These are phyloP conservation scores for Vitellaria paradoxa DNA, from an alignment of 179 eudicot species.

Conservation along the genomic window DNA sequence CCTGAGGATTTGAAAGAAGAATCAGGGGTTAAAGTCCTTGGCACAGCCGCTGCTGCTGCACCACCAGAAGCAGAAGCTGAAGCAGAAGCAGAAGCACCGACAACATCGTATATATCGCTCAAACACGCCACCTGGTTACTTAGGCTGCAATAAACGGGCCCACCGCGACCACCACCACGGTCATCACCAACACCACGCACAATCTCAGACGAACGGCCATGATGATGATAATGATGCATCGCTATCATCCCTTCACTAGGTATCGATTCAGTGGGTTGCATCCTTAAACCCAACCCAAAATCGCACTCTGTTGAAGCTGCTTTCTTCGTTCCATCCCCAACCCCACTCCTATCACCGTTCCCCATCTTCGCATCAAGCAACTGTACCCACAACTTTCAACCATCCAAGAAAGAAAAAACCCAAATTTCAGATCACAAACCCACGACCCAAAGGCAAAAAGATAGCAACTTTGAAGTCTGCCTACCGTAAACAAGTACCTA, in stretches of 20 bases:
- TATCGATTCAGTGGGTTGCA: constrained; percentile 29
- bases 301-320: constrained; percentile 27
- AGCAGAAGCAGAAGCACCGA: constrained; percentile 8
- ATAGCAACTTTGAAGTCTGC: neutral
- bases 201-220: neutral
- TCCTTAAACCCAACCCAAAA: constrained; percentile 57
- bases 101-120: constrained; percentile 26
- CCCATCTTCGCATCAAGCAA: constrained; percentile 29
- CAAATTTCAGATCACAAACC: neutral
- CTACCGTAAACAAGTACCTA: neutral
- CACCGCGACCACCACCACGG: constrained; percentile 17
- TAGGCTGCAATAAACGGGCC: constrained; percentile 21
- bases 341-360: constrained; percentile 27
- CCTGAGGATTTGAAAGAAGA: constrained; percentile 43
- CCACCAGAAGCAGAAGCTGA: constrained; percentile 3
- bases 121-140: constrained; percentile 19
- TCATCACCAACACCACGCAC: constrained; percentile 8
- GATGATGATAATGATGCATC: constrained; percentile 22
- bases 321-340: constrained; percentile 27
- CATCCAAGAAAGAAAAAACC: neutral
- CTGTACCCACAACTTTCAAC: neutral
- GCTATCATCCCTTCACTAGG: constrained; percentile 20
- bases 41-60: constrained; percentile 4
- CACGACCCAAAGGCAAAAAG: too few relatives aligned
- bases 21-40: constrained; percentile 30